Base-by-base conservation (phyloP, 1,139 yeast species). In the Candida tunisiensis region DNA sequence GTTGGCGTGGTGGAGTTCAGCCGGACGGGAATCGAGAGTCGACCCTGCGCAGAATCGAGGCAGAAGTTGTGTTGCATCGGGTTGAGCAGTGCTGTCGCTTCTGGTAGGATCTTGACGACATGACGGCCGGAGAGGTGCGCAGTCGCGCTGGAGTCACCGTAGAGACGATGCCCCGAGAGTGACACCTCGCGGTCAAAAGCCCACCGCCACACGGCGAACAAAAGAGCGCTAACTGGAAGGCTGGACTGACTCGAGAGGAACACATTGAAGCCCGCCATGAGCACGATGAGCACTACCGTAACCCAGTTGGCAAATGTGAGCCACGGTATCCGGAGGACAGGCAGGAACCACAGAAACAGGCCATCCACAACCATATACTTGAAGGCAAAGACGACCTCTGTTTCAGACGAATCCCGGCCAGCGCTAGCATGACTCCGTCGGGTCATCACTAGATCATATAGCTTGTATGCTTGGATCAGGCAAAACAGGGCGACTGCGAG, bases 21-120 rank as follows among this genome's bases (percentile, higher is more conserved):
- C 38, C 77, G 71, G 13, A 88, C 60, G 5, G 33, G 30, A 15
- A 44, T 19, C 32, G 29, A 4, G 44, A 36, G 19, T 39, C n/a
- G 42, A 37, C 18, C 44, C 38, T 13, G 27, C 39, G 20, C 51
- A 25, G 53, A 36, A 26, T 69, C 69, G 25, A 82, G 47, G 49
- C 96, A 85, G 33, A 62, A 63, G 9, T 69, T 62, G 22, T 65
- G 67, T 25, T 63, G 67, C 38, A 72, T 68, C 2, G 95, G 95
- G 38, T 85, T 82, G 44, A 91, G 57, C 40, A 63, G 60, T 3
- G 92, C 94, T 0, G 92, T 74, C 23, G 93, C 78, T 46, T 88
- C 96, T 0, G 98, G 98, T 23, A 91, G 57, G 38, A 79, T 79
- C 40, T 85, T 78, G 38, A 88, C 75, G 2, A 88, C 78, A 43